Evolutionary conservation across 2,329 filamentous ascomycete species (phyloP).

Genomic region (Fusarium sp.): DNA sequence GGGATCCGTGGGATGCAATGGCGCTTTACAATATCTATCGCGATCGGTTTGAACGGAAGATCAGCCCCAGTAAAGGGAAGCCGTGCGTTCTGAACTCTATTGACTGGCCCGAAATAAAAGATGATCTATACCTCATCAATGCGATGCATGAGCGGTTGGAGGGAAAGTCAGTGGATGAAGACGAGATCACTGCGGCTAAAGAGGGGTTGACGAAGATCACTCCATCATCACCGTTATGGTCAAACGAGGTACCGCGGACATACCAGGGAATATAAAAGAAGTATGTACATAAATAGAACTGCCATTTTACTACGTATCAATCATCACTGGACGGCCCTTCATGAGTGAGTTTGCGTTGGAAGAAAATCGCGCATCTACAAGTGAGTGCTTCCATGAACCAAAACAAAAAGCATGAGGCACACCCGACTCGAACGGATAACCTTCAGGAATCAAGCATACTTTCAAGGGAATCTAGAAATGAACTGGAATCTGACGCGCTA

Average conservation of each 20-base stretch:
- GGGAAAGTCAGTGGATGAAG: background rate
- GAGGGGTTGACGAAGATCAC: background rate
- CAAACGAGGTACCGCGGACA: background rate
- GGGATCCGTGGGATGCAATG: conserved; percentile 10
- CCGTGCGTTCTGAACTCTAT: background rate
- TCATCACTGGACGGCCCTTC: accelerated
- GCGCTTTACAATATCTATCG: conserved; percentile 6
- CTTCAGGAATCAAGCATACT: conserved; percentile 7
- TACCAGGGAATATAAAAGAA: background rate
- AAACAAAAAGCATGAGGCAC: conserved; percentile 6
- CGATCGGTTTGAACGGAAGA: background rate
- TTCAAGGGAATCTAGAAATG: background rate
- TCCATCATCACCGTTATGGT: background rate
- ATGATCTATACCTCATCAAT: background rate
- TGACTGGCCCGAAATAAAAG: background rate
- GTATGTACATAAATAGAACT: accelerated
- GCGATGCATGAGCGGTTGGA: background rate
- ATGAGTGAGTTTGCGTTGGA: too few species aligned
- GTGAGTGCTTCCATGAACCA: too few species aligned
- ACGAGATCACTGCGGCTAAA: background rate
- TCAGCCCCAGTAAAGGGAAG: background rate
- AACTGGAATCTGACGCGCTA: conserved; percentile 25
- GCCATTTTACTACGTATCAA: accelerated
- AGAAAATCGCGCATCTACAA: background rate
- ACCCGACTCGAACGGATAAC: conserved; percentile 22